Evolutionary conservation across 1,284 basidiomycete genomes (phyloP).

Genomic region (Fomes fomentarius): DNA sequence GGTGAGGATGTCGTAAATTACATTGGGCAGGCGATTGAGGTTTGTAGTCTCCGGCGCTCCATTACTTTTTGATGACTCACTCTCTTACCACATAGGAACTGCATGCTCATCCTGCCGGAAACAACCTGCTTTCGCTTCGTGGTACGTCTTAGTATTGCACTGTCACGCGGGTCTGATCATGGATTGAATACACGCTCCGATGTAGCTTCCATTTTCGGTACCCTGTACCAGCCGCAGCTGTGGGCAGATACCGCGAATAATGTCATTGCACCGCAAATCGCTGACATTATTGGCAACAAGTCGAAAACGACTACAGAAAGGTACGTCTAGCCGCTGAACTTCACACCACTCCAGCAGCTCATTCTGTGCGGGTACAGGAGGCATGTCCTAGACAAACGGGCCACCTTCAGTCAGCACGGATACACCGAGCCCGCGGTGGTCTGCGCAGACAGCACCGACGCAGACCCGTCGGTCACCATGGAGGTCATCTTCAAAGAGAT

Average conservation of each 20-base stretch:
- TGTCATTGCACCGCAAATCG: not conserved
- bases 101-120: conserved; percentile 9
- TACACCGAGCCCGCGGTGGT: conserved; percentile 22
- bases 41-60: not conserved
- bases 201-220: conserved; percentile 4
- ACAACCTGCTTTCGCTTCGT: conserved; percentile 5
- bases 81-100: not conserved
- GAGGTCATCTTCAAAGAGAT: conserved; percentile 24
- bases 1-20: conserved; percentile 14
- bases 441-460: conserved; percentile 28
- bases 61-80: not conserved
- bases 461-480: conserved; percentile 16
- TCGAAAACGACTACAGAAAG: not conserved
- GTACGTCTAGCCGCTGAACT: not conserved
- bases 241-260: conserved; percentile 11
- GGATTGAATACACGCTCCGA: no score
- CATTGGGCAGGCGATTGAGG: conserved; percentile 7
- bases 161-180: not conserved
- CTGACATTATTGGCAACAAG: not conserved
- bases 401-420: conserved; percentile 2
- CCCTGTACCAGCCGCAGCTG: conserved; percentile 9
- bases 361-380: no score
- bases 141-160: not conserved
- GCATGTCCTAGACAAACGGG: not conserved
- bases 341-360: not conserved